phyloP scores from a whole-genome alignment of 352 stramenopile genomes.

The Phytophthora megakarya region DNA sequence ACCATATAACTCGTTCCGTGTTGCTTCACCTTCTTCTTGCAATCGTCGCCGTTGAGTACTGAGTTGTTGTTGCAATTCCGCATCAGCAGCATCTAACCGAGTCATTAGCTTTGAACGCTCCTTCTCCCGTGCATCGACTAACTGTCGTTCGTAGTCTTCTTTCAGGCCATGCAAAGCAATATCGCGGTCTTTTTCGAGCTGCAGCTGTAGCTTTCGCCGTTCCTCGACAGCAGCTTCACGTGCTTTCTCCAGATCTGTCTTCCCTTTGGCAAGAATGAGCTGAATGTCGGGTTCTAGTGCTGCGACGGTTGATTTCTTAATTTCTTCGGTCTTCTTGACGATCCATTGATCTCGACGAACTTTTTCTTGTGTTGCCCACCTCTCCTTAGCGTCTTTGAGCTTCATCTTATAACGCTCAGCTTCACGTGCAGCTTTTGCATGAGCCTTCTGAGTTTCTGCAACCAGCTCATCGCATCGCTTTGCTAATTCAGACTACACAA shows the following conservation, averaged over 20 bases:
- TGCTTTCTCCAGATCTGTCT: slow-evolving; percentile 67
- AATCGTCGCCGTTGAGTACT: slow-evolving; percentile 66
- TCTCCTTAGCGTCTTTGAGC: slow-evolving; percentile 76
- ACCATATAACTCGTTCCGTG: slow-evolving; percentile 56
- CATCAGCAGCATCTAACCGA: slow-evolving; percentile 72
- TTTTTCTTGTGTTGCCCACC: slow-evolving; percentile 76
- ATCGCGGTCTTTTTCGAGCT: slow-evolving; percentile 69
- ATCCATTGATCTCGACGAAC: slow-evolving; percentile 79
- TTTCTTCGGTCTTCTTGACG: slow-evolving; percentile 83
- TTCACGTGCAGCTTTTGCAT: slow-evolving; percentile 42
- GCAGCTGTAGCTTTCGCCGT: slow-evolving; percentile 51
- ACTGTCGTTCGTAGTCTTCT: slow-evolving; percentile 72
- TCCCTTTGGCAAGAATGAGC: slow-evolving; percentile 77
- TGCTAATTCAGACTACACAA: slow-evolving; percentile 54
- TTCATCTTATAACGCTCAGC: slow-evolving; percentile 73
- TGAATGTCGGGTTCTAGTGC: slow-evolving; percentile 83
- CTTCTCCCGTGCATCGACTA: slow-evolving; percentile 78
- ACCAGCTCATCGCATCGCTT: slow-evolving; percentile 80
- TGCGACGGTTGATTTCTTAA: slow-evolving; percentile 84
- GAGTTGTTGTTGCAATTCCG: slow-evolving; percentile 81
- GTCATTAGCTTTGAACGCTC: slow-evolving; percentile 74
- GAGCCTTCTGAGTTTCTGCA: slow-evolving; percentile 67
- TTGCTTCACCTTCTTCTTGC: slow-evolving; percentile 71
- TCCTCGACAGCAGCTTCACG: slow-evolving; percentile 64
- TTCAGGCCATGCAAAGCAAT: slow-evolving; percentile 53